Percentiles rank a stretch among this genome's conserved stretches.
Evolutionary conservation across 78 protist species (phyloP).

Genomic region (slime mould (Dictyostelium discoideum)): DNA sequence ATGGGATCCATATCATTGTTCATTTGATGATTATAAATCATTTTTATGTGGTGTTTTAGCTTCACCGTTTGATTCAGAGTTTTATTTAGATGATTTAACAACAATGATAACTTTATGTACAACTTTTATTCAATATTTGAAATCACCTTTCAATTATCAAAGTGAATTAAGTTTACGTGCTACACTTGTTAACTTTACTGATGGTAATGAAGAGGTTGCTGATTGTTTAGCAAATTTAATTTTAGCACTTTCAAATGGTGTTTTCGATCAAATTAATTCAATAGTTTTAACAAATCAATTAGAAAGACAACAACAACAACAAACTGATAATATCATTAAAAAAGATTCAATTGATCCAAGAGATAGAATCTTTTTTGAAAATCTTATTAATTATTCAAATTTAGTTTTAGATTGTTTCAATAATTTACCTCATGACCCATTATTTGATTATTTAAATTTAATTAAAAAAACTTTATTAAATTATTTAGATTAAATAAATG

Average conservation of each 20-base stretch:
- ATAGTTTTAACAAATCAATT: neutral
- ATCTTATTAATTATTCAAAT: neutral
- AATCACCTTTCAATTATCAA: constrained; percentile 46
- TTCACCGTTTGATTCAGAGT: constrained; percentile 35
- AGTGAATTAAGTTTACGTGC: constrained; percentile 51
- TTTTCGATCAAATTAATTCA: neutral
- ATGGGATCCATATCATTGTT: constrained; percentile 37
- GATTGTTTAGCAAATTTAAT: constrained; percentile 53
- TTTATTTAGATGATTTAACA: constrained; percentile 15
- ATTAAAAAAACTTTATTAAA: constrained; percentile 1
- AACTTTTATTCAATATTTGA: constrained; percentile 46
- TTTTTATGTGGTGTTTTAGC: constrained; percentile 47
- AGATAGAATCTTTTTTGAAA: constrained; percentile 2
- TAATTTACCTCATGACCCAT: neutral
- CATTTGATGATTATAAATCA: neutral
- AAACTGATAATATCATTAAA: neutral
- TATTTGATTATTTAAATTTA: neutral
- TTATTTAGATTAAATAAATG: neutral
- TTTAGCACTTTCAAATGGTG: constrained; percentile 49
- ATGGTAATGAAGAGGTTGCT: constrained; percentile 10
- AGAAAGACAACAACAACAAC: neutral
- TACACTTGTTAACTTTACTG: neutral
- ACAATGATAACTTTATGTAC: neutral
- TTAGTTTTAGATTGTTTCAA: neutral
- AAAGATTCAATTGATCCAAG: neutral